These are phyloP conservation scores for Penicillium ochrochloron DNA, from an alignment of 495 filamentous ascomycete genomes.

Conservation along the genomic window DNA sequence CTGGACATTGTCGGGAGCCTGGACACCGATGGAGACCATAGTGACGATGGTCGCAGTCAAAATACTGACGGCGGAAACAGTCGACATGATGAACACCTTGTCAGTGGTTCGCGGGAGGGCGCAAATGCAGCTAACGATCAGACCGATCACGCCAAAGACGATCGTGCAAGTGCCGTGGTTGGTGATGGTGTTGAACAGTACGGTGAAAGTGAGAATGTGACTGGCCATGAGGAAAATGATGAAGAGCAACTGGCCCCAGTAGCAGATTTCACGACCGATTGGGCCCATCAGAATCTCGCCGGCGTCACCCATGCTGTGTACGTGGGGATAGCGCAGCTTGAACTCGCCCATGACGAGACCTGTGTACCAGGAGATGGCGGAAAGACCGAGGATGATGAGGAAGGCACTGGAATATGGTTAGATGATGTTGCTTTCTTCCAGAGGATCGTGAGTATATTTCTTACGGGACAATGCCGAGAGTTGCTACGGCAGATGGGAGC, in stretches of 20 bases:
- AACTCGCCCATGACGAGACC: slow-evolving; percentile 33
- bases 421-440: neutral
- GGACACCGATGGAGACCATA: slow-evolving; percentile 64
- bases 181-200: slow-evolving; percentile 70
- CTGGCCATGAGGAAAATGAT: slow-evolving; percentile 74
- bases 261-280: slow-evolving; percentile 65
- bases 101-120: slow-evolving; percentile 22
- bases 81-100: slow-evolving; percentile 40
- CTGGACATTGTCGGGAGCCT: slow-evolving; percentile 30
- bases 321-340: slow-evolving; percentile 31
- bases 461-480: slow-evolving; percentile 63
- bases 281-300: slow-evolving; percentile 67
- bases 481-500: slow-evolving; percentile 62
- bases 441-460: slow-evolving; percentile 35
- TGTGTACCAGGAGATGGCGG: slow-evolving; percentile 56
- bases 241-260: slow-evolving; percentile 63
- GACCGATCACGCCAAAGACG: slow-evolving; percentile 54
- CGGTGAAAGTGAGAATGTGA: slow-evolving; percentile 74
- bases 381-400: slow-evolving; percentile 57
- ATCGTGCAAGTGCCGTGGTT: slow-evolving; percentile 69
- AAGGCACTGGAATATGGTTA: slow-evolving; percentile 17
- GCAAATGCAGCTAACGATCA: slow-evolving; percentile 26
- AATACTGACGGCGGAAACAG: slow-evolving; percentile 60
- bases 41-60: slow-evolving; percentile 66
- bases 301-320: slow-evolving; percentile 63